phyloP scores from a whole-genome alignment of 75 land plant genomes.

The Cupressus sempervirens region DNA sequence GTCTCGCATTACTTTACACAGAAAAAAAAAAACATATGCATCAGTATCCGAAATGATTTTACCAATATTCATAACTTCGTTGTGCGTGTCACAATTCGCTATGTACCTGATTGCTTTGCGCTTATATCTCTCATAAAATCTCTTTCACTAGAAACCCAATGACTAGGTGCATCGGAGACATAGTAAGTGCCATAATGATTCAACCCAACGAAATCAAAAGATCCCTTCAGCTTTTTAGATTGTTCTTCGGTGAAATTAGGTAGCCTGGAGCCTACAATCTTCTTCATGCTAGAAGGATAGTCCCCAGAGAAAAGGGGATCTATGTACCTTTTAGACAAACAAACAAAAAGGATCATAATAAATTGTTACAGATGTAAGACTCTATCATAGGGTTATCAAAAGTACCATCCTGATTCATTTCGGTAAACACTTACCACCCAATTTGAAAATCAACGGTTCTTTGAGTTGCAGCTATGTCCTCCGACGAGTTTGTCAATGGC shows the following conservation, averaged over 20 bases:
- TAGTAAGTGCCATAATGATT: conserved; percentile 39
- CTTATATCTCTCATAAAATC: conserved; percentile 2
- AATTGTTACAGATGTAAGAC: not conserved
- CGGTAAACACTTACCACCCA: conserved; percentile 21
- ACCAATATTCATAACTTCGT: not conserved
- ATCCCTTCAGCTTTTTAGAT: conserved; percentile 25
- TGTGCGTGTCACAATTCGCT: too few relatives aligned
- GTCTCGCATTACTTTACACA: not conserved
- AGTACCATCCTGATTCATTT: not conserved
- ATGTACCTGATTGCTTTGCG: not conserved
- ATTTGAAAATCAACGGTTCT: conserved; percentile 6
- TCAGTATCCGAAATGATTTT: not conserved
- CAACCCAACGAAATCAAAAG: conserved; percentile 45
- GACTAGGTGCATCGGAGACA: not conserved
- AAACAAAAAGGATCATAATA: not conserved
- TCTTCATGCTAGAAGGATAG: conserved; percentile 41
- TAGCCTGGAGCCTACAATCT: conserved; percentile 31
- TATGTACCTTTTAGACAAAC: conserved; percentile 29
- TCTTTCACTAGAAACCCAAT: not conserved
- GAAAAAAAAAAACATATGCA: not conserved
- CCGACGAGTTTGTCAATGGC: conserved; percentile 16
- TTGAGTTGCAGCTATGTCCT: conserved; percentile 20
- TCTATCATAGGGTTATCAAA: not conserved
- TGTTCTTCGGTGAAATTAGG: conserved; percentile 38
- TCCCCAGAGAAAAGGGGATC: conserved; percentile 52